phyloP scores from a whole-genome alignment of 331 rosid genomes.

The Cydonia oblonga region DNA sequence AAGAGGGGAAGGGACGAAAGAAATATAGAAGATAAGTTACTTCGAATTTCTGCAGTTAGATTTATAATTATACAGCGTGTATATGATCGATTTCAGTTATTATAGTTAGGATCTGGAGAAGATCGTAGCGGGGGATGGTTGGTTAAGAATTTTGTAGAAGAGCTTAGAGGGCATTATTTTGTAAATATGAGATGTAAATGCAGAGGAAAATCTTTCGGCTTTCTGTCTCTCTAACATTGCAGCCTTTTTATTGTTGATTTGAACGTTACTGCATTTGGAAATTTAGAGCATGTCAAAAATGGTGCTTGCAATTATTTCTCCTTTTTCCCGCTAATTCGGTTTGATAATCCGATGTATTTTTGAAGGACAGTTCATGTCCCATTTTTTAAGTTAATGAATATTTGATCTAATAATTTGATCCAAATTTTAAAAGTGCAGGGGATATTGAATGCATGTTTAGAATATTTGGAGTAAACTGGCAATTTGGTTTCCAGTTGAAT shows the following conservation, averaged over 20 bases:
- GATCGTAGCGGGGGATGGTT: slow-evolving; percentile 7
- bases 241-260: too few species aligned
- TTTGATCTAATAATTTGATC: too few species aligned
- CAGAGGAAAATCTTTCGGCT: slow-evolving; percentile 23
- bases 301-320: neutral
- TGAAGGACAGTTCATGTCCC: too few species aligned
- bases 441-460: too few species aligned
- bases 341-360: too few species aligned
- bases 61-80: slow-evolving; percentile 7
- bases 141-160: slow-evolving; percentile 48
- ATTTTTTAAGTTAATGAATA: too few species aligned
- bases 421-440: too few species aligned
- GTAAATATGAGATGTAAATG: slow-evolving; percentile 77
- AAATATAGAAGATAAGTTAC: slow-evolving; percentile 2
- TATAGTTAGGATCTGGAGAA: neutral
- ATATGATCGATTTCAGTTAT: slow-evolving; percentile 1
- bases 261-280: neutral
- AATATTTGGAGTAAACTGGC: too few species aligned
- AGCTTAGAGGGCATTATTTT: slow-evolving; percentile 32
- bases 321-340: neutral
- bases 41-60: slow-evolving; percentile 14
- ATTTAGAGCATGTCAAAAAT: neutral
- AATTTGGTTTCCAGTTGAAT: too few species aligned
- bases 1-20: neutral
- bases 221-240: neutral